phyloP scores from a whole-genome alignment of 768 basidiomycete genomes.

The Suillus weaverae region DNA sequence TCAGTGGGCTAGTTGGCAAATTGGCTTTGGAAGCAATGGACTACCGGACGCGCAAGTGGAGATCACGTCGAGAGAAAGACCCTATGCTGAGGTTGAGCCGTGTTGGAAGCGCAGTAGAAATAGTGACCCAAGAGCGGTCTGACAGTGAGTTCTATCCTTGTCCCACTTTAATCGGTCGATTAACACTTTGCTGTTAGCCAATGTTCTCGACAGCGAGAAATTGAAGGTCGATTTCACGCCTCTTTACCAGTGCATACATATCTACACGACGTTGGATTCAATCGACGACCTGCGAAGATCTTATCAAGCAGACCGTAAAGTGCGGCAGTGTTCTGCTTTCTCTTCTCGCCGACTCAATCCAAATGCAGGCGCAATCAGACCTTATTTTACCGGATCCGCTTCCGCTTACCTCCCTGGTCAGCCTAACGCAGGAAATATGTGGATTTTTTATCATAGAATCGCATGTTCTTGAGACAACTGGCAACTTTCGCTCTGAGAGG shows the following conservation, averaged over 20 bases:
- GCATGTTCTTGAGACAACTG: slow-evolving; percentile 86
- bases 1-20: slow-evolving; percentile 81
- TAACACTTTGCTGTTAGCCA: slow-evolving; percentile 48
- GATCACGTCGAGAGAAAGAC: slow-evolving; percentile 80
- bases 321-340: slow-evolving; percentile 22
- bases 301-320: slow-evolving; percentile 98
- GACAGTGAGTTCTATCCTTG: slow-evolving; percentile 66
- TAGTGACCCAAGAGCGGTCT: slow-evolving; percentile 89
- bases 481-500: slow-evolving; percentile 82
- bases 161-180: slow-evolving; percentile 1
- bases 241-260: slow-evolving; percentile 94
- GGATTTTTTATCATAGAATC: slow-evolving; percentile 98
- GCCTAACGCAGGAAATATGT: slow-evolving; percentile 90
- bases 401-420: slow-evolving; percentile 61
- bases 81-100: slow-evolving; percentile 70
- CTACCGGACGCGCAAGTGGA: slow-evolving; percentile 77
- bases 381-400: slow-evolving; percentile 84
- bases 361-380: slow-evolving; percentile 86
- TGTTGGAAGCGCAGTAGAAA: slow-evolving; percentile 90
- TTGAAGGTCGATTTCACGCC: slow-evolving; percentile 92
- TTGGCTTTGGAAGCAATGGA: slow-evolving; percentile 93
- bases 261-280: slow-evolving; percentile 89
- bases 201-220: slow-evolving; percentile 89
- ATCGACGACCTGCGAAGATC: slow-evolving; percentile 86
- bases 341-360: slow-evolving; percentile 16